A percentile compares a stretch with the other conserved stretches of the same genome.
Conservation (phyloP, 257 asterid genomes). For the Solanum peruvianum region DNA sequence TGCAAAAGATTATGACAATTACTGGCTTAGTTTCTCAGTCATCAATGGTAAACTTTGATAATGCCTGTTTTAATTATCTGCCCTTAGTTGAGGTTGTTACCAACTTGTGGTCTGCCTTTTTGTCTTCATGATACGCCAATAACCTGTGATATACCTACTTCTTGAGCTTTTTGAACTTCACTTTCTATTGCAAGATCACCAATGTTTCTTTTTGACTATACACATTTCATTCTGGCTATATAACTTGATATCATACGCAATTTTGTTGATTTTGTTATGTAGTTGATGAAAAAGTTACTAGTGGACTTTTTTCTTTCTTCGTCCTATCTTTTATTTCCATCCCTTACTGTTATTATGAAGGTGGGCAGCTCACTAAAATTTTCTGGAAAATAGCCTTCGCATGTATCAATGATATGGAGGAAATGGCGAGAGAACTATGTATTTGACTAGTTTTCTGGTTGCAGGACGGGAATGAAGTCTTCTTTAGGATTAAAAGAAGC, state of each 20-base stretch:
- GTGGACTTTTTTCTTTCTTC: not conserved
- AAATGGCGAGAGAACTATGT: not conserved
- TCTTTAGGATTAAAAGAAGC: conserved; percentile 62
- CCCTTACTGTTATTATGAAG: not conserved
- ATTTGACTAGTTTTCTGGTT: not conserved
- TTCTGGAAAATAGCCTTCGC: not conserved
- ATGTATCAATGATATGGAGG: not conserved
- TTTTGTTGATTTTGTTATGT: not conserved
- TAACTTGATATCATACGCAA: not conserved
- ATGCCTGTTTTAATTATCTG: not conserved
- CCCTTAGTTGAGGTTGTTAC: not conserved
- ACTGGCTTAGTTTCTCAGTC: not conserved
- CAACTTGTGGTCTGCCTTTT: not conserved
- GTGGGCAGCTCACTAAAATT: not conserved
- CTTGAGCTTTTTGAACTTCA: not conserved
- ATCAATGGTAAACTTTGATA: not conserved
- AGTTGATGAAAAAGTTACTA: not conserved
- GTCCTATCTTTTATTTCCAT: not conserved
- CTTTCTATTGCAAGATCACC: not conserved
- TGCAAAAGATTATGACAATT: not conserved
- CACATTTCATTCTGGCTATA: not conserved
- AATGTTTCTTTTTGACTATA: not conserved
- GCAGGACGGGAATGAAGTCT: conserved; percentile 27
- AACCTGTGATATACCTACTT: not conserved
- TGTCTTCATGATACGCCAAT: not conserved